Percentiles rank a stretch among this genome's conserved stretches.
These are phyloP conservation scores for Xylariaceae sp. DNA, from an alignment of 2,329 filamentous ascomycete genomes.

Conservation along the genomic window DNA sequence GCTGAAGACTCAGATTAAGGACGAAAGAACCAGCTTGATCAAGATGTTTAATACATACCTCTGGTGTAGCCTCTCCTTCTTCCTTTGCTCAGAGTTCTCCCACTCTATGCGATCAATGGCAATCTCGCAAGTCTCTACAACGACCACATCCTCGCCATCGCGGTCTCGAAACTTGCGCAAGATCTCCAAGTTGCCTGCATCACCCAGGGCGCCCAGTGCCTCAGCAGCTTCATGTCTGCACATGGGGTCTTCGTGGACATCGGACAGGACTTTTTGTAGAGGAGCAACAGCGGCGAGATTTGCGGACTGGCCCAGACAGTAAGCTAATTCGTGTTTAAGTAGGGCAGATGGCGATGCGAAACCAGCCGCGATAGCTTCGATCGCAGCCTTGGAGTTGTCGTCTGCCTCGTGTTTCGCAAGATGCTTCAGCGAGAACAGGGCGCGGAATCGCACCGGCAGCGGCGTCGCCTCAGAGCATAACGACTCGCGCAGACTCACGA, in stretches of 20 bases:
- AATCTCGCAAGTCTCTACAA: constrained; percentile 96
- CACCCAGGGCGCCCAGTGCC: constrained; percentile 82
- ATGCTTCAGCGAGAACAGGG: constrained; percentile 96
- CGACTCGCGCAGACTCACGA: constrained; percentile 65
- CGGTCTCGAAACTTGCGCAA: constrained; percentile 72
- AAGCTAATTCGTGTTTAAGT: constrained; percentile 93
- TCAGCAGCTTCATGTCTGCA: constrained; percentile 95
- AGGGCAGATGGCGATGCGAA: constrained; percentile 83
- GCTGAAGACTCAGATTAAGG: constrained; percentile 46
- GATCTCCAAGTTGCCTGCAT: constrained; percentile 68
- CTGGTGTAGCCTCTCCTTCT: constrained; percentile 71
- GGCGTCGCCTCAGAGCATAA: constrained; percentile 77
- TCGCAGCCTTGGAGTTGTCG: constrained; percentile 55
- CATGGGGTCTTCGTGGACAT: constrained; percentile 86
- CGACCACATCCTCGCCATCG: constrained; percentile 68
- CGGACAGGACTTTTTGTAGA: constrained; percentile 68
- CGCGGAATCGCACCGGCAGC: constrained; percentile 86
- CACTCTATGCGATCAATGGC: constrained; percentile 91
- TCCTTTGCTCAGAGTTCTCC: constrained; percentile 72
- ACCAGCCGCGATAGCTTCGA: constrained; percentile 81
- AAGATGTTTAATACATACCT: constrained; percentile 53
- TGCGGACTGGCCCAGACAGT: constrained; percentile 89
- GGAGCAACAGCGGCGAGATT: constrained; percentile 71
- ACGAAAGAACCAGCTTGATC: not conserved
- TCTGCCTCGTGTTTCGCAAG: constrained; percentile 67